A percentile compares a stretch with the other conserved stretches of the same genome.
These are phyloP conservation scores for Talaromyces adpressus DNA, from an alignment of 495 filamentous ascomycete species.

Conservation along the genomic window DNA sequence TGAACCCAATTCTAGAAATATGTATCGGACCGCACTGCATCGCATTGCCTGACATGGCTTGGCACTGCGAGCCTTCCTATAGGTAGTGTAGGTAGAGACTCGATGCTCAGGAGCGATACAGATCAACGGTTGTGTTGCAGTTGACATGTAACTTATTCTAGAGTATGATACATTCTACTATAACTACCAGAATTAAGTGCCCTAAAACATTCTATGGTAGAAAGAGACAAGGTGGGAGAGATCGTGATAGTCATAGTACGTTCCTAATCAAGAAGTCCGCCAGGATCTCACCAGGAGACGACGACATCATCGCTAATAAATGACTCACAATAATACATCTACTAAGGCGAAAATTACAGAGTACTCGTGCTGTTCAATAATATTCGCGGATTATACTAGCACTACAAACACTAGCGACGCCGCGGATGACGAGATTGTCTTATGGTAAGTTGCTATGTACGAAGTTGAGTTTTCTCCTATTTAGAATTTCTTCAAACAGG, in stretches of 20 bases:
- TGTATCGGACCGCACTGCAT: neutral
- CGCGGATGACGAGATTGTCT: neutral
- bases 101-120: neutral
- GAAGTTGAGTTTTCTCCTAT: neutral
- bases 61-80: neutral
- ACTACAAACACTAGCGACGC: neutral
- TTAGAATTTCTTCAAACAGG: no score
- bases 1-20: neutral
- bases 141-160: neutral
- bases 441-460: neutral
- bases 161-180: neutral
- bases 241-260: neutral
- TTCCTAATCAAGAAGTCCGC: neutral
- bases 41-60: neutral
- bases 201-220: no score
- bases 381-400: neutral
- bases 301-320: neutral
- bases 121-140: neutral
- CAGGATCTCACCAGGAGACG: neutral
- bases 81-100: neutral
- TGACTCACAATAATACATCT: neutral
- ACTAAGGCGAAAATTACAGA: neutral
- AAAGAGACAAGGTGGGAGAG: no score
- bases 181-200: no score
- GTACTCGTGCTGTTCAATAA: neutral